These are phyloP conservation scores for Brassica incana DNA, from an alignment of 345 rosid species.

Conservation along the genomic window DNA sequence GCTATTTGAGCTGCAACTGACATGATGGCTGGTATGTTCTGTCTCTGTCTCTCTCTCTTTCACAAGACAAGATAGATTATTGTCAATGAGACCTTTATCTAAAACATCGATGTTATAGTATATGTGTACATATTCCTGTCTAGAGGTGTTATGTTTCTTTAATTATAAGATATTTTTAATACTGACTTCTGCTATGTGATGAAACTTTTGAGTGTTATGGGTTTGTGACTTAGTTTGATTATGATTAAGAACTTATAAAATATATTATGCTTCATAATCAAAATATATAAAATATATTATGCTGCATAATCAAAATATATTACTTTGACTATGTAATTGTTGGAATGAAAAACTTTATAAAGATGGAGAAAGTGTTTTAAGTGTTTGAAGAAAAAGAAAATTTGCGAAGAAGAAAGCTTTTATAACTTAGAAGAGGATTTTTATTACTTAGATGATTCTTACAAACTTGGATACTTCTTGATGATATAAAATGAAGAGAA, in stretches of 20 bases:
- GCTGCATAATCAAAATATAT: background rate
- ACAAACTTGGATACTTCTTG: no score
- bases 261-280: background rate
- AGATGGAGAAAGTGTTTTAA: no score
- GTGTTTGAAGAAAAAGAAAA: no score
- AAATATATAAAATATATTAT: no score
- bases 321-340: background rate
- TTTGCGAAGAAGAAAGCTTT: no score
- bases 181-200: background rate
- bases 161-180: background rate
- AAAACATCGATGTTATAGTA: background rate
- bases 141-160: background rate
- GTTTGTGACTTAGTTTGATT: background rate
- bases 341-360: no score
- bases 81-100: background rate
- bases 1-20: constrained; percentile 46
- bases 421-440: no score
- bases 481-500: no score
- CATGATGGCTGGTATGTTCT: constrained; percentile 38
- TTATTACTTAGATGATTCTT: no score
- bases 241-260: background rate
- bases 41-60: background rate
- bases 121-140: background rate
- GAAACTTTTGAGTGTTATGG: background rate
- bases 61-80: background rate